These are phyloP conservation scores for Aspergillus sp. DNA, from an alignment of 2,329 filamentous ascomycete species.

Conservation along the genomic window DNA sequence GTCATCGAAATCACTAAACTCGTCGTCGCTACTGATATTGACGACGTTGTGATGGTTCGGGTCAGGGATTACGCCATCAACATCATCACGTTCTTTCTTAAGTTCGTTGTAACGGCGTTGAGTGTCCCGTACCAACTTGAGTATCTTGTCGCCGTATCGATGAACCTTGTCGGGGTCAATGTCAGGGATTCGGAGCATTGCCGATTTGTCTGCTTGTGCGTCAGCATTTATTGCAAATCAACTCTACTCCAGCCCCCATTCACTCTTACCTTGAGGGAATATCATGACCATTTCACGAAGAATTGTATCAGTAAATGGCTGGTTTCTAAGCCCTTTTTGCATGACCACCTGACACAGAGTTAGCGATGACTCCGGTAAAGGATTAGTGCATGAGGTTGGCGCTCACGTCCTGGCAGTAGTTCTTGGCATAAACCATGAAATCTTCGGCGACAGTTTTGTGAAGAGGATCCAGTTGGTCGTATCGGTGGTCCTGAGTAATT, in stretches of 20 bases:
- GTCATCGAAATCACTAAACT: slow-evolving; percentile 33
- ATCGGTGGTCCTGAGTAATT: slow-evolving; percentile 45
- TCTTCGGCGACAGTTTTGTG: slow-evolving; percentile 49
- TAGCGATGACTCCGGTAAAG: slow-evolving; percentile 1
- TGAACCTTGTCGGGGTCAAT: slow-evolving; percentile 48
- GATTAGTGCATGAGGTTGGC: neutral
- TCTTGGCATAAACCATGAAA: slow-evolving; percentile 47
- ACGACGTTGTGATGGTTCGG: slow-evolving; percentile 49
- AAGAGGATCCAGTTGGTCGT: slow-evolving; percentile 43
- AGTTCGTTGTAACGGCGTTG: slow-evolving; percentile 44
- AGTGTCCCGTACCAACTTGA: slow-evolving; percentile 43
- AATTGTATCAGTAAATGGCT: slow-evolving; percentile 48
- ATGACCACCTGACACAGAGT: slow-evolving; percentile 40
- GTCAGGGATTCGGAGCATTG: slow-evolving; percentile 23
- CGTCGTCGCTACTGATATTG: slow-evolving; percentile 38
- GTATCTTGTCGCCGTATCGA: slow-evolving; percentile 44
- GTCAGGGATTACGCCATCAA: slow-evolving; percentile 50
- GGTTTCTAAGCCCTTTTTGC: slow-evolving; percentile 43
- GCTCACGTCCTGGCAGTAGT: slow-evolving; percentile 43
- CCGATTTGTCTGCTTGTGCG: slow-evolving; percentile 31
- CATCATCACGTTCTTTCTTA: slow-evolving; percentile 44
- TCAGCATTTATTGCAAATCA: slow-evolving; percentile 11
- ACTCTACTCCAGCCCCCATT: neutral
- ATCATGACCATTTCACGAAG: slow-evolving; percentile 51
- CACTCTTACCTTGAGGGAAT: slow-evolving; percentile 42